Percentiles rank a stretch among this genome's conserved stretches.
Conservation (phyloP, 2,329 filamentous ascomycete species). For the Cytospora schulzeri region DNA sequence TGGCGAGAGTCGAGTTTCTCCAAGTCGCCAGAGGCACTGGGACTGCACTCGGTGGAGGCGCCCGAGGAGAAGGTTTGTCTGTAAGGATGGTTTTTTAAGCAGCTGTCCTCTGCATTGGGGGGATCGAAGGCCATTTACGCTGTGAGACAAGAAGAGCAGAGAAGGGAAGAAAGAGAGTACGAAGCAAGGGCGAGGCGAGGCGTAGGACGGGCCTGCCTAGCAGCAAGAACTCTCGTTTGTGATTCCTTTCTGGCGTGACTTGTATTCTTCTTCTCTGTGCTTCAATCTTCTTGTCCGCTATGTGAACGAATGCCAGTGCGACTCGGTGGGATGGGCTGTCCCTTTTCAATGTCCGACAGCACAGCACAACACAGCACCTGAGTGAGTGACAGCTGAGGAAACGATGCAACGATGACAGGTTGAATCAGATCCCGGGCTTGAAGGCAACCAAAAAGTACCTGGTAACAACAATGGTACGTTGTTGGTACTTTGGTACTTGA, state of each 20-base stretch:
- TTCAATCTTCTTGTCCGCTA: neutral
- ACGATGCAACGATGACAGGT: neutral
- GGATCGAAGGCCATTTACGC: constrained; percentile 36
- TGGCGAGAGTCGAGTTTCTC: constrained; percentile 27
- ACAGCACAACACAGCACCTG: too few species aligned
- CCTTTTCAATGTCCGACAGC: constrained; percentile 24
- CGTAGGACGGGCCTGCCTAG: neutral
- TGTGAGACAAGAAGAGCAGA: constrained; percentile 21
- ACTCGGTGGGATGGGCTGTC: constrained; percentile 18
- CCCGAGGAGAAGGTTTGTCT: constrained; percentile 18
- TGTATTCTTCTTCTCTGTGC: constrained; percentile 6
- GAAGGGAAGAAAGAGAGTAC: constrained; percentile 10
- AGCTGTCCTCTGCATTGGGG: constrained; percentile 44
- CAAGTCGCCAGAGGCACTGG: constrained; percentile 23
- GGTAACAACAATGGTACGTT: constrained; percentile 9
- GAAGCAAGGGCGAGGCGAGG: neutral
- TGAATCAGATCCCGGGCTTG: neutral
- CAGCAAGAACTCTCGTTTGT: neutral
- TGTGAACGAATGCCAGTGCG: neutral
- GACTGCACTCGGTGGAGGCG: constrained; percentile 19
- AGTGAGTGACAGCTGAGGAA: neutral
- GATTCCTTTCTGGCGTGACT: constrained; percentile 3
- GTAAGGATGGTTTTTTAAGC: constrained; percentile 40
- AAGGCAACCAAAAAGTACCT: neutral
- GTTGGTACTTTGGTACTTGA: constrained; percentile 1